Evolutionary conservation across 23 red algal species (phyloP), one percentile per base, ranked within the genome.

Genomic region (Chondrus crispus): DNA sequence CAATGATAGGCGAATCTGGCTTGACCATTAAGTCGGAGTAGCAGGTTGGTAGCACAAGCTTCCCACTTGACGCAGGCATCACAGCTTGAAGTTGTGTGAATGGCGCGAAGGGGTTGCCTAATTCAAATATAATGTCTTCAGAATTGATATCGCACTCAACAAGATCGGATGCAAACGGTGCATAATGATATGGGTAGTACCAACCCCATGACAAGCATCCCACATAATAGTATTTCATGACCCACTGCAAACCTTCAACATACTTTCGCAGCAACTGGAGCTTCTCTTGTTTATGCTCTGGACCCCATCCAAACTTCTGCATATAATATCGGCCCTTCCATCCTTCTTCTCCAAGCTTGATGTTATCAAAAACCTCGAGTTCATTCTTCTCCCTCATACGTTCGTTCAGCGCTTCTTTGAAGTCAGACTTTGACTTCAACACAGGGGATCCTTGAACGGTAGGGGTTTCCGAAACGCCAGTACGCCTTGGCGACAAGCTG

Each of bases 151-250:
- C 76, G 28, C 72, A 79, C 8, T 95, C 85, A 16, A 87, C 92
- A 35, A 99, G 82, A 74, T 99, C 97, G 3, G 86, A 92, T 14
- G 95, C 94, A 69, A 99, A 95, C 11, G 97, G 97, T 6, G 97
- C 94, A 70, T 96, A 99, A 69, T 96, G 95, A 82, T 95, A 96
- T 3, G 97, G 94, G 74, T 96, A 99, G 60, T 80, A 96, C 97
- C 97, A 99, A 3, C 85, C 85, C 97, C 97, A 99, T 68, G 91
- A 95, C 39, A 93, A 55, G 87, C 94, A 96, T 11, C 97, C 97
- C 1, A 86, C 64, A 52, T 96, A 99, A 51, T 99, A 99, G 52
- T 99, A 99, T 30, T 91, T 88, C 79, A 96, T 91, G 9, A 95
- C 88, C 94, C 94, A 99, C 54, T 95, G 85, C 36, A 99, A 82